phyloP scores from a whole-genome alignment of 2,329 filamentous ascomycete genomes.

The Fusarium albidum region DNA sequence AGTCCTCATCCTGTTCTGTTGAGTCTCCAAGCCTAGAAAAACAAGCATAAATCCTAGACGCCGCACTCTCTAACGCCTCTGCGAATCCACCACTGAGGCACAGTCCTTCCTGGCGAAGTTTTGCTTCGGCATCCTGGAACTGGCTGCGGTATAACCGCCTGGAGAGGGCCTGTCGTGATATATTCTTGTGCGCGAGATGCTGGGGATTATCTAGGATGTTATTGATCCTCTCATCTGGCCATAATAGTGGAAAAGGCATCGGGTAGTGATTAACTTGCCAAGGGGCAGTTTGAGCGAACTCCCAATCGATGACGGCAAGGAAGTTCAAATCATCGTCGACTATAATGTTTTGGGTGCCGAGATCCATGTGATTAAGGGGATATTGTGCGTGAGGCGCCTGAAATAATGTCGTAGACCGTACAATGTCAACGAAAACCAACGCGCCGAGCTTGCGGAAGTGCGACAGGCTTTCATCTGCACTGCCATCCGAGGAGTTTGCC shows the following conservation, averaged over 20 bases:
- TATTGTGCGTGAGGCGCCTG: conserved; percentile 14
- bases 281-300: conserved; percentile 43
- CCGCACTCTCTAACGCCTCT: conserved; percentile 25
- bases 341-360: conserved; percentile 45
- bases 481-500: background rate
- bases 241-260: conserved; percentile 42
- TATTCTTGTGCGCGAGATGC: conserved; percentile 27
- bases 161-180: conserved; percentile 21
- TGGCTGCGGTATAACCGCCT: conserved; percentile 21
- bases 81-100: conserved; percentile 2
- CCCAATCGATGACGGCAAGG: conserved; percentile 45
- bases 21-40: background rate
- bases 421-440: conserved; percentile 39
- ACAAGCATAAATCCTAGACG: conserved; percentile 28
- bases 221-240: conserved; percentile 15
- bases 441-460: conserved; percentile 13
- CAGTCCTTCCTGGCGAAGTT: conserved; percentile 4
- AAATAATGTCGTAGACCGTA: conserved; percentile 29
- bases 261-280: conserved; percentile 43
- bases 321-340: conserved; percentile 43
- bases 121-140: conserved; percentile 24
- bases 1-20: background rate
- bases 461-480: background rate
- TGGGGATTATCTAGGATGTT: conserved; percentile 26
- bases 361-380: conserved; percentile 45